These are phyloP conservation scores for Metschnikowia lachancei DNA, from an alignment of 805 yeast species.

Conservation along the genomic window DNA sequence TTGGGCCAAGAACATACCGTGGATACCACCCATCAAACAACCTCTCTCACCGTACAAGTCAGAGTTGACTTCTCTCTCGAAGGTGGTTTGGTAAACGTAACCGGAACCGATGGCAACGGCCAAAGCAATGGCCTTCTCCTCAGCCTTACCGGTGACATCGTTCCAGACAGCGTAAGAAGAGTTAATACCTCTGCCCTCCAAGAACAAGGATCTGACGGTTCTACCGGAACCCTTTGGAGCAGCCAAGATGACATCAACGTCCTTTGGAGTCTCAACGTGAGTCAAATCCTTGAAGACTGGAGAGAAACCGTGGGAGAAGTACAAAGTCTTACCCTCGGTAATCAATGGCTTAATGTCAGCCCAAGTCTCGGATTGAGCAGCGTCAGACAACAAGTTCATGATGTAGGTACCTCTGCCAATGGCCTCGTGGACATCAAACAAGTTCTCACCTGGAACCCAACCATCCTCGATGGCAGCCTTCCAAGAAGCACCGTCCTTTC, in stretches of 20 bases:
- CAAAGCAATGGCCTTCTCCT: slow-evolving; percentile 97
- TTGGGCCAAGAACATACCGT: slow-evolving; percentile 99
- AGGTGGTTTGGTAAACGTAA: slow-evolving; percentile 99
- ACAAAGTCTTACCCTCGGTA: slow-evolving; percentile 95
- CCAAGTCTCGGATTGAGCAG: slow-evolving; percentile 99
- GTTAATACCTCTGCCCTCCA: slow-evolving; percentile 99
- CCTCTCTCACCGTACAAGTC: slow-evolving; percentile 99
- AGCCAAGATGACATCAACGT: slow-evolving; percentile 95
- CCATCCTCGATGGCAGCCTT: slow-evolving; percentile 99
- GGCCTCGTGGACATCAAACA: slow-evolving; percentile 94
- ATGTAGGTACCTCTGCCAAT: slow-evolving; percentile 85
- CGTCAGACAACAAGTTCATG: slow-evolving; percentile 98
- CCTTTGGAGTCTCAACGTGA: slow-evolving; percentile 90
- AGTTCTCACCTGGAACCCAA: slow-evolving; percentile 99
- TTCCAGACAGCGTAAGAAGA: slow-evolving; percentile 99
- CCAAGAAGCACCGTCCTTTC: slow-evolving; percentile 99
- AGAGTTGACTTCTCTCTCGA: slow-evolving; percentile 98
- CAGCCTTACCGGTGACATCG: slow-evolving; percentile 98
- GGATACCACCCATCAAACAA: slow-evolving; percentile 99
- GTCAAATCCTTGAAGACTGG: slow-evolving; percentile 98
- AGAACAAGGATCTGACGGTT: slow-evolving; percentile 98
- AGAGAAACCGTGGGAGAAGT: slow-evolving; percentile 99
- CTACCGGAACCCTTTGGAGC: slow-evolving; percentile 99
- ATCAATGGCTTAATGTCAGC: slow-evolving; percentile 76
- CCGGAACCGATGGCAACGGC: slow-evolving; percentile 99